Evolutionary conservation across 2,329 filamentous ascomycete species (phyloP).

Genomic region (Sphaceloma murrayae): DNA sequence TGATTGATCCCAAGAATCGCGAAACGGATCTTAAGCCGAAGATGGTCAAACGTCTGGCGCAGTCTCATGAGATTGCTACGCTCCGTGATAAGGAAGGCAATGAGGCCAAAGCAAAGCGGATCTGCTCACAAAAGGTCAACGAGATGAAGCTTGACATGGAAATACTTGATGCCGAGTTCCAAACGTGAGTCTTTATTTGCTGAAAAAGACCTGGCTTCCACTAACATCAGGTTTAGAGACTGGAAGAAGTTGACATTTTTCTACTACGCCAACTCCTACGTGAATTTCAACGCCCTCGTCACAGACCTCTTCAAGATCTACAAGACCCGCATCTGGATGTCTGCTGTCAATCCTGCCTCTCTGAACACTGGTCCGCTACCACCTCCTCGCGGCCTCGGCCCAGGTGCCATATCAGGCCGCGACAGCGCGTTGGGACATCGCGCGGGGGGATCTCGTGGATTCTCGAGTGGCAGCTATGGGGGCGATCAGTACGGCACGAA

Average conservation of each 20-base stretch:
- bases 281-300: constrained; percentile 97
- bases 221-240: constrained; percentile 54
- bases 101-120: constrained; percentile 92
- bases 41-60: constrained; percentile 89
- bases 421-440: constrained; percentile 29
- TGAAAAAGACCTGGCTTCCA: not conserved
- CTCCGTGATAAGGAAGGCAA: constrained; percentile 94
- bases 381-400: constrained; percentile 30
- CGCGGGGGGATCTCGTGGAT: constrained; percentile 9
- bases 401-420: constrained; percentile 26
- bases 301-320: constrained; percentile 98
- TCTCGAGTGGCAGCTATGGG: constrained; percentile 1
- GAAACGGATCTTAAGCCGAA: constrained; percentile 73
- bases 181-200: constrained; percentile 62
- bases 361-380: constrained; percentile 44
- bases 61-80: constrained; percentile 78
- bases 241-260: constrained; percentile 99
- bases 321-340: constrained; percentile 99
- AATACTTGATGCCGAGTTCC: constrained; percentile 95
- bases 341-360: constrained; percentile 93
- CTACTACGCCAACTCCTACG: constrained; percentile 95
- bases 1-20: constrained; percentile 9
- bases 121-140: constrained; percentile 92
- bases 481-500: constrained; percentile 7
- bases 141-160: constrained; percentile 97